These are phyloP conservation scores for Rhodotorula sp. DNA, from an alignment of 1,284 basidiomycete species.

Conservation along the genomic window DNA sequence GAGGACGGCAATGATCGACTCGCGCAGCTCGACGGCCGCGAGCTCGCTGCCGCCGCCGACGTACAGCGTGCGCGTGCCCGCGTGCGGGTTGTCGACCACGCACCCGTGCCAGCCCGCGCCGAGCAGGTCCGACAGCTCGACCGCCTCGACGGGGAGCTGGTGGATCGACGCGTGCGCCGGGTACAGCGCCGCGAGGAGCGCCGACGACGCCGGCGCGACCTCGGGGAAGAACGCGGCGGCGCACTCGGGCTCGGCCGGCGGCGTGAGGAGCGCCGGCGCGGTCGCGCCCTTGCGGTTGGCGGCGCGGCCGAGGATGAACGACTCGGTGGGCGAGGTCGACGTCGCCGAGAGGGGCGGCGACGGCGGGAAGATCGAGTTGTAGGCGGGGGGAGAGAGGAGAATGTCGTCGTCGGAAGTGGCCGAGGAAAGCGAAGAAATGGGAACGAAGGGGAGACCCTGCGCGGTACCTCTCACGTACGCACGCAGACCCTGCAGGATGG, in stretches of 20 bases:
- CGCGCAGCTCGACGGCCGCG: constrained; percentile 35
- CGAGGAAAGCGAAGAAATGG: constrained; percentile 20
- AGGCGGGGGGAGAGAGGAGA: constrained; percentile 26
- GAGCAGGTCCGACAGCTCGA: constrained; percentile 32
- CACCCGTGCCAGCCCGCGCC: constrained; percentile 29
- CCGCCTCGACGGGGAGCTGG: constrained; percentile 16
- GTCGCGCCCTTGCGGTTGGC: neutral
- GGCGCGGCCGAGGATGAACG: constrained; percentile 12
- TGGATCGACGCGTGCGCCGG: constrained; percentile 33
- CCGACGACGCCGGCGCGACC: neutral
- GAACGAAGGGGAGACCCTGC: neutral
- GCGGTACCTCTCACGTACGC: constrained; percentile 28
- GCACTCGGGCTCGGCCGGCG: constrained; percentile 15
- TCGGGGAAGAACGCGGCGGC: neutral
- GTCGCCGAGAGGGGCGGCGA: constrained; percentile 33
- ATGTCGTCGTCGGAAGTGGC: constrained; percentile 13
- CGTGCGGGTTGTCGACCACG: constrained; percentile 27
- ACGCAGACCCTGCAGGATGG: neutral
- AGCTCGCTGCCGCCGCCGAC: constrained; percentile 22
- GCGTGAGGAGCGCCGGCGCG: constrained; percentile 25
- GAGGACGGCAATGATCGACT: constrained; percentile 31
- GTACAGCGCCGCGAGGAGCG: constrained; percentile 34
- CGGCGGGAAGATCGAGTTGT: constrained; percentile 37
- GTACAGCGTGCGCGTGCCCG: constrained; percentile 37
- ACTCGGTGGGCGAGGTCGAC: constrained; percentile 18